Conservation (phyloP, 305 asterid genomes). For the Fraxinus paxiana region DNA sequence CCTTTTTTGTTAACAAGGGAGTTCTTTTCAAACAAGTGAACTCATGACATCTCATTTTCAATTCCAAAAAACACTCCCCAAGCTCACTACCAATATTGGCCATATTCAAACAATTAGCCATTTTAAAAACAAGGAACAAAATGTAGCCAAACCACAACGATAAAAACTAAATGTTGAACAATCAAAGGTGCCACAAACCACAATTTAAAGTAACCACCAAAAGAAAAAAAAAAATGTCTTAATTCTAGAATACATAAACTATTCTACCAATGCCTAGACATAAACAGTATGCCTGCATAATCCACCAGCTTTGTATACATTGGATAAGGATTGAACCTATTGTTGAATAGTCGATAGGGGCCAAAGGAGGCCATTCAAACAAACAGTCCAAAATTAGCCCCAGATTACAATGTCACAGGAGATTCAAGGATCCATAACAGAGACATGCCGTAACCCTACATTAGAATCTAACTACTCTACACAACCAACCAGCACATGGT, state of each 20-base stretch:
- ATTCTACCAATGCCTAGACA: background rate
- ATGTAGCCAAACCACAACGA: background rate
- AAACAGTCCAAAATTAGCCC: conserved; percentile 19
- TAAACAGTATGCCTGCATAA: conserved; percentile 32
- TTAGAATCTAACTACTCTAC: conserved; percentile 54
- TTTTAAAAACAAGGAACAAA: background rate
- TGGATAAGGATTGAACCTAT: conserved; percentile 21
- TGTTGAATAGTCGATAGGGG: conserved; percentile 24
- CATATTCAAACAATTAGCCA: background rate
- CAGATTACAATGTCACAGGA: conserved; percentile 32
- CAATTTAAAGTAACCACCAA: background rate
- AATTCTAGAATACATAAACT: background rate
- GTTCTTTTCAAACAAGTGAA: background rate
- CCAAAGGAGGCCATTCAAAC: background rate
- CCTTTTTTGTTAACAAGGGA: background rate
- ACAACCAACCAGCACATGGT: conserved; percentile 37
- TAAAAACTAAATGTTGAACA: background rate
- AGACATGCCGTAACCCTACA: conserved; percentile 32
- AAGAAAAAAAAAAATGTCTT: background rate
- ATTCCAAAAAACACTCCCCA: background rate
- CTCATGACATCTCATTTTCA: background rate
- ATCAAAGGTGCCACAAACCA: background rate
- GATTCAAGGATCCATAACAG: background rate
- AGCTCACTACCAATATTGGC: background rate
- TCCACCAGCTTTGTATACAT: conserved; percentile 39